Evolutionary conservation across 805 yeast species (phyloP), one percentile per base, ranked within the genome.

Genomic region (Saccharomycopsis malanga): DNA sequence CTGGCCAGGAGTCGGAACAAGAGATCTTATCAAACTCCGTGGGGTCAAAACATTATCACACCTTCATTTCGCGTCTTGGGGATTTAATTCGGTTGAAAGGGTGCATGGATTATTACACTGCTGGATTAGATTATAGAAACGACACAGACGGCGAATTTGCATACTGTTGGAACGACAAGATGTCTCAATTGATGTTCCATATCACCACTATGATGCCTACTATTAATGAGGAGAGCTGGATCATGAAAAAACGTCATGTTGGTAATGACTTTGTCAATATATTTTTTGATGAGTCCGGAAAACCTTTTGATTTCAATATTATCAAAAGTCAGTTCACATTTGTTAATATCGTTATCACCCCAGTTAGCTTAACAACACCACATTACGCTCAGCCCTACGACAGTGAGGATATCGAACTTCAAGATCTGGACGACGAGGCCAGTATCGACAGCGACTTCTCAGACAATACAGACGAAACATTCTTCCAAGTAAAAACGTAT

Each of bases 261-360:
- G 96, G 96, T 5, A 87, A 87, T 64, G 76, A 87, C 59, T 81
- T 78, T 61, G 93, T 87, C 48, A 84, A 82, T 58, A 77, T 87
- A 21, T 87, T 74, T 60, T 88, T 80, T 67, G 86, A 87, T 57
- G 95, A 87, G 56, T 77, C 87, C 2, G 78, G 79, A 0, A 61
- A 63, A 4, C 75, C 78, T 3, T 85, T 84, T 63, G 77, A 81
- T 51, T 83, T 85, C 66, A 83, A 83, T 56, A 62, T 77, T 37
- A 76, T 87, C 52, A 73, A 75, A 60, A 76, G 87, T 10, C 95
- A 87, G 63, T 87, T 87, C 70, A 87, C 83, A 55, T 87, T 87
- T 61, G 70, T 88, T 60, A 84, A 82, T 54, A 77, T 87, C 52
- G 94, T 86, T 32, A 77, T 87, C 23, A 71, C 81, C 4, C 95